These are phyloP conservation scores for Pycnococcus provasolii DNA, from an alignment of 139 green algal species.

Conservation along the genomic window DNA sequence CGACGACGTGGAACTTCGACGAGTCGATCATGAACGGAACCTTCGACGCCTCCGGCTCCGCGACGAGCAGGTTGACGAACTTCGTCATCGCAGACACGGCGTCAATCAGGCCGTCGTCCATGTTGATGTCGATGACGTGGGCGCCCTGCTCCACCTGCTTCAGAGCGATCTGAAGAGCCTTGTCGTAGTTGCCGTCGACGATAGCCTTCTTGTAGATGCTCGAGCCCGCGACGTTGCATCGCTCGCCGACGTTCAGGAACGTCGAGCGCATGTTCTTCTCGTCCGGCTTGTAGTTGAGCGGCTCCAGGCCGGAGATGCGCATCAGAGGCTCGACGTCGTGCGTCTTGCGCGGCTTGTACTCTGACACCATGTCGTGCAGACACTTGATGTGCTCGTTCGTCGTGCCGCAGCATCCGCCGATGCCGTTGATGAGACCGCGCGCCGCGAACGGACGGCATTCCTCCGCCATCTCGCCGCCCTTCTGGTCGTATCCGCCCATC, in stretches of 20 bases:
- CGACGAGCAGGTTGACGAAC: slow-evolving; percentile 92
- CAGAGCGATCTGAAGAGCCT: slow-evolving; percentile 76
- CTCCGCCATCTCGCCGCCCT: slow-evolving; percentile 80
- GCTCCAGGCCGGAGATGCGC: slow-evolving; percentile 86
- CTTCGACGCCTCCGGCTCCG: slow-evolving; percentile 73
- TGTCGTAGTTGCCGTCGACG: slow-evolving; percentile 86
- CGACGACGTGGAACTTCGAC: slow-evolving; percentile 92
- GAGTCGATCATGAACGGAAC: slow-evolving; percentile 99
- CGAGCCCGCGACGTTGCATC: slow-evolving; percentile 93
- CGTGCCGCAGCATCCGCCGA: slow-evolving; percentile 91
- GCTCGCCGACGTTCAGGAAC: slow-evolving; percentile 93
- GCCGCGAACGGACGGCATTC: slow-evolving; percentile 86
- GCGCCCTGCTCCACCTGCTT: slow-evolving; percentile 67
- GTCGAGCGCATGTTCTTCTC: slow-evolving; percentile 58
- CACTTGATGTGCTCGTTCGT: slow-evolving; percentile 79
- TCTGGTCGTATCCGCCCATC: slow-evolving; percentile 98
- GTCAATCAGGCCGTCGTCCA: slow-evolving; percentile 95
- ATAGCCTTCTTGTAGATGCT: slow-evolving; percentile 95
- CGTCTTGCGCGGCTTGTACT: slow-evolving; percentile 52
- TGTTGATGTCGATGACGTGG: slow-evolving; percentile 96
- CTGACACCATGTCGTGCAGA: slow-evolving; percentile 51
- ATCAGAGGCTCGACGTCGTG: slow-evolving; percentile 56
- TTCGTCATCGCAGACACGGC: slow-evolving; percentile 85
- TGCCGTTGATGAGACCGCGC: slow-evolving; percentile 74
- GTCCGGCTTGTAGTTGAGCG: slow-evolving; percentile 80